Evolutionary conservation across 495 filamentous ascomycete genomes (phyloP).

Genomic region (Talaromyces ruber): DNA sequence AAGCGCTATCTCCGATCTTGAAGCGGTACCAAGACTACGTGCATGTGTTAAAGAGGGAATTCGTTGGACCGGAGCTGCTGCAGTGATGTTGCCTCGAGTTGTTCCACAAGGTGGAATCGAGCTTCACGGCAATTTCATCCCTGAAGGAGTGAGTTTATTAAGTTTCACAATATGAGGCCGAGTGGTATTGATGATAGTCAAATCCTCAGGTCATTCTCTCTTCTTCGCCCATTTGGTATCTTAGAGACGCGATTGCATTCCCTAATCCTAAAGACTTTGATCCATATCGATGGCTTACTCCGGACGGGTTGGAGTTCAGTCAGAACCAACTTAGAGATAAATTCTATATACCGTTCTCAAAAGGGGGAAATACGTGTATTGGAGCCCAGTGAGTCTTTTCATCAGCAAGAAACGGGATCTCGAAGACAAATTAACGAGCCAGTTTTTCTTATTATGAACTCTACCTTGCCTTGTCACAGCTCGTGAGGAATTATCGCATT

Average conservation of each 20-base stretch:
- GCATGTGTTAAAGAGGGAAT: not conserved
- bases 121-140: constrained; percentile 15
- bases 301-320: not conserved
- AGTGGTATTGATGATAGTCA: not conserved
- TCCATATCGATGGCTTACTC: not conserved
- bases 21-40: not conserved
- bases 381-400: not conserved
- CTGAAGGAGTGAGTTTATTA: constrained; percentile 16
- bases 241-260: not conserved
- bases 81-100: constrained; percentile 11
- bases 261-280: not conserved
- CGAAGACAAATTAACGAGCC: not conserved
- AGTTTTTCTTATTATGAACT: constrained; percentile 1
- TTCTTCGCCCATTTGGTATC: not conserved
- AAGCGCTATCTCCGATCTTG: not conserved
- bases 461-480: not conserved
- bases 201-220: not conserved
- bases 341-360: not conserved
- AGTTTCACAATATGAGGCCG: not conserved
- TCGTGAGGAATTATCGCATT: not conserved
- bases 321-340: not conserved
- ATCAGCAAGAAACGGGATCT: not conserved
- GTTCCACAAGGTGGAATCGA: constrained; percentile 22
- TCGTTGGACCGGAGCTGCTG: not conserved
- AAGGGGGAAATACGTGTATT: not conserved